These are phyloP conservation scores for Paramecium biaurelia DNA, from an alignment of 73 alveolate species.

Conservation along the genomic window DNA sequence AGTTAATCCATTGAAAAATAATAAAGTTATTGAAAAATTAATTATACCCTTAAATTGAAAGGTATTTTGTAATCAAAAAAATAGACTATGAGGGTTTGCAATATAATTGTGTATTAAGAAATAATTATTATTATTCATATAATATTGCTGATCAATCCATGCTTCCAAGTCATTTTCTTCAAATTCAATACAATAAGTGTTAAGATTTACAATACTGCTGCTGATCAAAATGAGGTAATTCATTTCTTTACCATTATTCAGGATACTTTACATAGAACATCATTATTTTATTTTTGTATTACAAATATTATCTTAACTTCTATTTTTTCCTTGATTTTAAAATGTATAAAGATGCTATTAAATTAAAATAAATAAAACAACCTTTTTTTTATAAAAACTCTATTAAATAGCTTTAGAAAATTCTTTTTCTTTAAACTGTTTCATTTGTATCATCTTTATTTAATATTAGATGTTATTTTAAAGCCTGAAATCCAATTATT, in stretches of 20 bases:
- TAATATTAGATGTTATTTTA: background rate
- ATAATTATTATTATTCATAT: background rate
- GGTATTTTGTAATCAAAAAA: too few relatives aligned
- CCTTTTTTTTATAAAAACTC: background rate
- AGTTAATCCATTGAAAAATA: slow-evolving; percentile 29
- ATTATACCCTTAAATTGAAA: too few relatives aligned
- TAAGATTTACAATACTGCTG: background rate
- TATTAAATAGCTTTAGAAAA: background rate
- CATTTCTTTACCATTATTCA: background rate
- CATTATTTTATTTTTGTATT: background rate
- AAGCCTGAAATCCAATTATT: background rate
- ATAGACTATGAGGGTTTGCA: too few relatives aligned
- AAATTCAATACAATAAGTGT: background rate
- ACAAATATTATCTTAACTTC: background rate
- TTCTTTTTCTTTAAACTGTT: background rate
- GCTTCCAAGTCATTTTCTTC: background rate
- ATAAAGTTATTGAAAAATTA: too few relatives aligned
- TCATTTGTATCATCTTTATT: background rate
- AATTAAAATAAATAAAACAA: background rate
- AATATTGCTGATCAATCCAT: background rate
- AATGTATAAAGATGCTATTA: background rate
- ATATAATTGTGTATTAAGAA: background rate
- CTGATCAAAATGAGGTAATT: background rate
- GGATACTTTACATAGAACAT: background rate
- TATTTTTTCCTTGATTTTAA: background rate